These are phyloP conservation scores for Biscogniauxia mediterranea DNA, from an alignment of 2,329 filamentous ascomycete species.

Conservation along the genomic window DNA sequence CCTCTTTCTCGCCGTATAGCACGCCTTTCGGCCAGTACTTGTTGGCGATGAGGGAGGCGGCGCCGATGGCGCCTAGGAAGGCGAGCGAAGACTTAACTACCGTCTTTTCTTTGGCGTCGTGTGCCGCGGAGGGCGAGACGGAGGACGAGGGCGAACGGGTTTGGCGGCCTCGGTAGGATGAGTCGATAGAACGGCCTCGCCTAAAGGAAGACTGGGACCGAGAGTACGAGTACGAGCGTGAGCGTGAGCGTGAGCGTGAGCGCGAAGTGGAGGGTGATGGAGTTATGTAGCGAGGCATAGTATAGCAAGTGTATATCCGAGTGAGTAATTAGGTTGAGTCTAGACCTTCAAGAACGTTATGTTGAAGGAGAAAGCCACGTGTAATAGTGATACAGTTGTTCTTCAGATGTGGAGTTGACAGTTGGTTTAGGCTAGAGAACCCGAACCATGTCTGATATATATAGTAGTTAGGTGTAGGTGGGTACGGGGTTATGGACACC, in stretches of 20 bases:
- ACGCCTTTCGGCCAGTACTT: slow-evolving; percentile 40
- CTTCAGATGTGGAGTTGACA: too few species aligned
- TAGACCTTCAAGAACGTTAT: background rate
- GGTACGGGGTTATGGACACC: too few species aligned
- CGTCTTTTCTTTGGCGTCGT: slow-evolving; percentile 19
- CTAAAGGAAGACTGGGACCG: background rate
- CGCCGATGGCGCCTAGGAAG: slow-evolving; percentile 39
- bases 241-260: slow-evolving; percentile 17
- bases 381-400: too few species aligned
- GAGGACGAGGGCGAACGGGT: background rate
- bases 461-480: too few species aligned
- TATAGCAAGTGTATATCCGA: background rate
- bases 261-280: slow-evolving; percentile 21
- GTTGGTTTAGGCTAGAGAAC: too few species aligned
- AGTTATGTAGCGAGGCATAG: slow-evolving; percentile 24
- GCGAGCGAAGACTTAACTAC: slow-evolving; percentile 35
- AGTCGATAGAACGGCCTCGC: background rate
- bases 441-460: too few species aligned
- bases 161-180: background rate
- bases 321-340: background rate
- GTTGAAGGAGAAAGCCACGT: background rate
- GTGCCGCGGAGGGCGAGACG: slow-evolving; percentile 1
- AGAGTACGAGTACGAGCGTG: slow-evolving; percentile 13
- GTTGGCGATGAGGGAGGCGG: slow-evolving; percentile 36
- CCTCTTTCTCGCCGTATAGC: slow-evolving; percentile 38